phyloP scores from a whole-genome alignment of 345 rosid species.

The Bretschneidera sinensis region DNA sequence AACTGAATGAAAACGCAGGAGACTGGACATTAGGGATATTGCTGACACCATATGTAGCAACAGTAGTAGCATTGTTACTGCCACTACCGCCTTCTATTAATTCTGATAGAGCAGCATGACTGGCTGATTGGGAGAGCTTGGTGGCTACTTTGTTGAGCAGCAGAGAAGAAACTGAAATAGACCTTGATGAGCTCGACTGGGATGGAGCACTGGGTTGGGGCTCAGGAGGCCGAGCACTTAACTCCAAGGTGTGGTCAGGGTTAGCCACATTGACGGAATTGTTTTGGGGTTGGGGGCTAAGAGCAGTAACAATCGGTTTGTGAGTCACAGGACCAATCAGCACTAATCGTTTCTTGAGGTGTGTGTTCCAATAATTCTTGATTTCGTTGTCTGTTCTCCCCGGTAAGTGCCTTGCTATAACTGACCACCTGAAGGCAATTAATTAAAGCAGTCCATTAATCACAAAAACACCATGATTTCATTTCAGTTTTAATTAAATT shows the following conservation, averaged over 20 bases:
- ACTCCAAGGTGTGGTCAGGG: too few relatives aligned
- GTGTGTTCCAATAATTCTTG: slow-evolving; percentile 6
- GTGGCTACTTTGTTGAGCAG: neutral
- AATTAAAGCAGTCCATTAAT: too few relatives aligned
- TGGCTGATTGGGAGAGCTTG: neutral
- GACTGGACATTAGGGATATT: too few relatives aligned
- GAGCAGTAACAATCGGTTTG: neutral
- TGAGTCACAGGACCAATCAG: slow-evolving; percentile 2
- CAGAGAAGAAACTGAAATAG: neutral
- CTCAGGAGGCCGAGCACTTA: neutral
- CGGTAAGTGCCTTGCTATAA: neutral
- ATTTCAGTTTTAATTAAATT: too few relatives aligned
- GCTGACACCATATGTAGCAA: too few relatives aligned
- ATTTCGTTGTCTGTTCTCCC: slow-evolving; percentile 4
- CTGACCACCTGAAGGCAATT: slow-evolving; percentile 1
- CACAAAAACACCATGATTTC: neutral
- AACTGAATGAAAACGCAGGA: neutral
- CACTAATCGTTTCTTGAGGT: neutral
- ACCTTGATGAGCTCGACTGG: neutral
- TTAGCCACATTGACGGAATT: neutral
- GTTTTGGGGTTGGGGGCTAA: neutral
- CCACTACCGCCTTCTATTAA: slow-evolving; percentile 9
- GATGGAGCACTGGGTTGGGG: neutral
- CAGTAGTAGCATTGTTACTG: neutral
- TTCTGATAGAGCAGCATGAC: slow-evolving; percentile 2